These are phyloP conservation scores for Panellus pusillus DNA, from an alignment of 768 basidiomycete genomes.

Conservation along the genomic window DNA sequence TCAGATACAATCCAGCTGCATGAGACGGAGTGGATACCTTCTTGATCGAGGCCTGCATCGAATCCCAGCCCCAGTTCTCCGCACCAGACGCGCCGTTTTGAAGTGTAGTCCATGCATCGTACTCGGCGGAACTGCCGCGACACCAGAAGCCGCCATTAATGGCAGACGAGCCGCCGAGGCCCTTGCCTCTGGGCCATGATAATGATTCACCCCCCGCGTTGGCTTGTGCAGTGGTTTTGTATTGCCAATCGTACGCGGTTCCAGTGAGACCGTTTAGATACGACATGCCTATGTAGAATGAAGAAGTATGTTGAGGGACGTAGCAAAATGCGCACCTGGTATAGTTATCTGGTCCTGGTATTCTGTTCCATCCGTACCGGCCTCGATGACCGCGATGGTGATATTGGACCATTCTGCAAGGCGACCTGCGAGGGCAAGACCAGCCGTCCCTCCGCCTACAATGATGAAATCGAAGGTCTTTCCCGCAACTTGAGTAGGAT, in stretches of 20 bases:
- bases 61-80: conserved; percentile 34
- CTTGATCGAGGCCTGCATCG: conserved; percentile 30
- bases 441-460: conserved; percentile 20
- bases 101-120: conserved; percentile 29
- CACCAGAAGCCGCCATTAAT: conserved; percentile 32
- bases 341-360: conserved; percentile 15
- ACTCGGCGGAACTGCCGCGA: conserved; percentile 25
- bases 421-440: conserved; percentile 15
- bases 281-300: conserved; percentile 13
- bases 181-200: conserved; percentile 21
- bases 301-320: not conserved
- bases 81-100: conserved; percentile 15
- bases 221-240: conserved; percentile 13
- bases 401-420: conserved; percentile 19
- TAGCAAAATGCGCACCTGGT: conserved; percentile 9
- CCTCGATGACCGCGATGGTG: conserved; percentile 21
- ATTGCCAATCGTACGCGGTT: conserved; percentile 14
- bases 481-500: conserved; percentile 13
- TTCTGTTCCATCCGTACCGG: conserved; percentile 17
- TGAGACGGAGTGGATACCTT: conserved; percentile 17
- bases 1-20: not conserved
- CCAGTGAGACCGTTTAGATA: conserved; percentile 17
- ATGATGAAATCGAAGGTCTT: conserved; percentile 21
- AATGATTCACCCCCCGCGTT: conserved; percentile 6
- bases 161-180: conserved; percentile 28